Evolutionary conservation across 371 early-diverging fungal genomes (phyloP).

Genomic region (Batkoa obscura): DNA sequence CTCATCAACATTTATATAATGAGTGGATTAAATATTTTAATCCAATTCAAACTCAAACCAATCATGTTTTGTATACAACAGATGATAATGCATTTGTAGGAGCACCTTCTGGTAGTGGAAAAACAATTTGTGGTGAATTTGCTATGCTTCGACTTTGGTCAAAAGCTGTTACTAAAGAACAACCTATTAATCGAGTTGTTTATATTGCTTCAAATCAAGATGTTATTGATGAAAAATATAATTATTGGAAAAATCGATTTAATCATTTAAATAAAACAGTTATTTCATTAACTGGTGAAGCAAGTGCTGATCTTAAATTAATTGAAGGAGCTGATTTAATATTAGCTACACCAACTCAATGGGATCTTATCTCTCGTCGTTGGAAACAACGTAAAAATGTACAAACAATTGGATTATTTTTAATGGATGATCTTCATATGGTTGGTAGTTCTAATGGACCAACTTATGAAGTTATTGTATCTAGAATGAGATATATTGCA

Average conservation of each 20-base stretch:
- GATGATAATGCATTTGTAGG: conserved; percentile 89
- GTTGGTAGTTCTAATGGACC: conserved; percentile 66
- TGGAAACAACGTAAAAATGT: conserved; percentile 88
- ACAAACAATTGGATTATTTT: conserved; percentile 70
- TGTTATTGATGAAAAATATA: conserved; percentile 53
- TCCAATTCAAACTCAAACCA: conserved; percentile 92
- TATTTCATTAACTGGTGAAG: conserved; percentile 88
- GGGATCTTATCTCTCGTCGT: conserved; percentile 92
- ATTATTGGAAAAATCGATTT: conserved; percentile 66
- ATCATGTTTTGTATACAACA: conserved; percentile 71
- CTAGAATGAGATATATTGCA: conserved; percentile 81
- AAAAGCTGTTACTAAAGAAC: conserved; percentile 15
- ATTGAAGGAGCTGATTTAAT: conserved; percentile 79
- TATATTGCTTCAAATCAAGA: conserved; percentile 90
- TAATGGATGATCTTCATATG: conserved; percentile 94
- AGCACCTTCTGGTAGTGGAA: conserved; percentile 94
- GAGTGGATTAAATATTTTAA: conserved; percentile 55
- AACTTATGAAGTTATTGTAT: conserved; percentile 76
- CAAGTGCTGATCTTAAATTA: conserved; percentile 70
- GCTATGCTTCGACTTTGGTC: conserved; percentile 76
- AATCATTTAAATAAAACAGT: conserved; percentile 58
- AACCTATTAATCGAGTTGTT: conserved; percentile 33
- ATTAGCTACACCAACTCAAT: conserved; percentile 89
- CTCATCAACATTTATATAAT: conserved; percentile 42
- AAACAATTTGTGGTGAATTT: conserved; percentile 93